Evolutionary conservation across 78 protist species (phyloP).

Genomic region (Dictyostelium brefeldianum): DNA sequence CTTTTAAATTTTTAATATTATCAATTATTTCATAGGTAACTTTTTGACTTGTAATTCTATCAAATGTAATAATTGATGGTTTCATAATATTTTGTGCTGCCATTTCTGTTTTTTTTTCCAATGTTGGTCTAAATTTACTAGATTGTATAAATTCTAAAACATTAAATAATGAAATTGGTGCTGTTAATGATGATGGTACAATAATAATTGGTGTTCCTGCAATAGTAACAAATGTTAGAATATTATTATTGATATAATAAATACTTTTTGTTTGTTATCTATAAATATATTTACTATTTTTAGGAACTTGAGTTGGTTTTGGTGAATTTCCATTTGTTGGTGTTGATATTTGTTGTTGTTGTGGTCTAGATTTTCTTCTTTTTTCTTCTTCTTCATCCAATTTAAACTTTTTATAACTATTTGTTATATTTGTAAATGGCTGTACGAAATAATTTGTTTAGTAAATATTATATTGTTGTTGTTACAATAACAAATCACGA

Average conservation of each 20-base stretch:
- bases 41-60: conserved; percentile 36
- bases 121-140: conserved; percentile 26
- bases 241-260: no score
- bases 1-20: conserved; percentile 51
- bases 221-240: neutral
- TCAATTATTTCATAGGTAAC: conserved; percentile 61
- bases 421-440: conserved; percentile 39
- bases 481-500: no score
- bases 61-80: conserved; percentile 38
- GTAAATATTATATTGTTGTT: neutral
- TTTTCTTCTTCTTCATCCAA: conserved; percentile 52
- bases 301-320: neutral
- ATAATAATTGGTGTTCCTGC: conserved; percentile 78
- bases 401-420: conserved; percentile 49
- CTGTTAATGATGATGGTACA: conserved; percentile 69
- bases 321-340: conserved; percentile 5
- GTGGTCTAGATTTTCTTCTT: neutral
- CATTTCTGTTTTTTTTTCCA: conserved; percentile 58
- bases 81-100: conserved; percentile 41
- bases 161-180: conserved; percentile 61
- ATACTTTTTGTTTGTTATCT: neutral
- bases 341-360: neutral
- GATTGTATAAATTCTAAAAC: conserved; percentile 50
- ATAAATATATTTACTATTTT: neutral
- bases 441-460: neutral